Evolutionary conservation across 2,329 filamentous ascomycete genomes (phyloP), one percentile per base, ranked within the genome.

Genomic region (Colletotrichum tamarilloi): DNA sequence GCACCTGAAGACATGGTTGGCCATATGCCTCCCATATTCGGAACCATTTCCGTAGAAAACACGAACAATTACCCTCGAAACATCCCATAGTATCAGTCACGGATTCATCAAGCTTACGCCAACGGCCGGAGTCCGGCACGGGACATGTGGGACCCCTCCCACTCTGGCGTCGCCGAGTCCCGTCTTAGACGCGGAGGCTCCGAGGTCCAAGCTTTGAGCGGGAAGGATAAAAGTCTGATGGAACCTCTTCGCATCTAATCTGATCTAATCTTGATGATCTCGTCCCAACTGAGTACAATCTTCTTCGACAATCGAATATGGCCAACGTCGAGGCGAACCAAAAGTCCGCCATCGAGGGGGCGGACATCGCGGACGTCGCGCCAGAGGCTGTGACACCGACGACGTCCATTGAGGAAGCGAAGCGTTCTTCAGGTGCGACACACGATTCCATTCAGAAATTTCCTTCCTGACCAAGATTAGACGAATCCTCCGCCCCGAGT

Each of bases 231-330:
- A 72, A 58, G 9, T 38, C 32, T 62, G 49, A 57, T 42, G 12
- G 6, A 22, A 24, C 19, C 22, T 66, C 32, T 22, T 30, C 32
- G 3, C 62, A 72, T 72, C 68, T 72, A 68, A 62, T 72, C 68
- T 58, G 46, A 68, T 72, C 68, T 72, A 62, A 68, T 68, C 68
- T 68, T n/a, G 42, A 46, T 46, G 64, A 58, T 58, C 30, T 56
- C 42, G 42, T 46, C 16, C 30, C 22, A 42, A 57, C 38, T 24
- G 16, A n/a, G 26, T n/a, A 24, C 24, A 9, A 19, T n/a, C 12
- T 7, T 46, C 52, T 32, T 19, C 28, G 12, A 5, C 38, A 35
- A 24, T 22, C 8, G 32, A 62, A 46, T 4, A 72, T 68, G 68
- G 49, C 57, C 22, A 52, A 30, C 35, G 19, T 58, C 28, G 63